Percentiles rank a stretch among this genome's conserved stretches.
These are phyloP conservation scores for Chrysosporium keratinophilum DNA, from an alignment of 2,329 filamentous ascomycete genomes.

Conservation along the genomic window DNA sequence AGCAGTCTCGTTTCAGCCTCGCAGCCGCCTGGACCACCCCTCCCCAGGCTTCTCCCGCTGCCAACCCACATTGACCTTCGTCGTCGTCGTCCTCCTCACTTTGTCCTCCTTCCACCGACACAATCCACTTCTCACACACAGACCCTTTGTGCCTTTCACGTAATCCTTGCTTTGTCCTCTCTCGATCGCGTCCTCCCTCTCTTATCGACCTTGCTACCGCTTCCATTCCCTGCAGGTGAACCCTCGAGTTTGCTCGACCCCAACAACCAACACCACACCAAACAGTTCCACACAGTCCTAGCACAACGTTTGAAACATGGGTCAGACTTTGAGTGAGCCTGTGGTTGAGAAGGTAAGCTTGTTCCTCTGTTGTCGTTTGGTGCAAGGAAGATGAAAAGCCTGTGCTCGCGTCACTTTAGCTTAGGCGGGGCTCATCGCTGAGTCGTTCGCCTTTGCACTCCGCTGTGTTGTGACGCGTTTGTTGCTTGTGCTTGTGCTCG, in stretches of 20 bases:
- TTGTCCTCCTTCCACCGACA: constrained; percentile 19
- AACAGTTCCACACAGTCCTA: constrained; percentile 9
- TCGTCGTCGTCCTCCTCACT: constrained; percentile 14
- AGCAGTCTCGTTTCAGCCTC: background rate
- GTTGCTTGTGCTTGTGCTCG: constrained; percentile 12
- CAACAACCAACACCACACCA: constrained; percentile 10
- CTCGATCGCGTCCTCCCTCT: constrained; percentile 22
- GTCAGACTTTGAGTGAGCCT: constrained; percentile 97
- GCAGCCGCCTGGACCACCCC: constrained; percentile 2
- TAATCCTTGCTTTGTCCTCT: constrained; percentile 17
- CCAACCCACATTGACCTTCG: constrained; percentile 7
- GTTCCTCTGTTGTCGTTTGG: background rate
- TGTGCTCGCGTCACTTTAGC: background rate
- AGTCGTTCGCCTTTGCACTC: constrained; percentile 7
- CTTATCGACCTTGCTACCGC: constrained; percentile 19
- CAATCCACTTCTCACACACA: background rate
- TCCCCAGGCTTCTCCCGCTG: constrained; percentile 7
- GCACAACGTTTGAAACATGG: constrained; percentile 53
- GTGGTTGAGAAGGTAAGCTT: constrained; percentile 90
- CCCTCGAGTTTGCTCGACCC: constrained; percentile 19
- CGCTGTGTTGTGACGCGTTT: background rate
- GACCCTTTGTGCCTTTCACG: background rate
- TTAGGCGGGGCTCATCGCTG: constrained; percentile 6
- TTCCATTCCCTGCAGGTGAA: constrained; percentile 15
- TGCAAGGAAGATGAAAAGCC: background rate